Conservation (phyloP, 2,329 filamentous ascomycete genomes). For the Chrysoporthe deuterocubensis region DNA sequence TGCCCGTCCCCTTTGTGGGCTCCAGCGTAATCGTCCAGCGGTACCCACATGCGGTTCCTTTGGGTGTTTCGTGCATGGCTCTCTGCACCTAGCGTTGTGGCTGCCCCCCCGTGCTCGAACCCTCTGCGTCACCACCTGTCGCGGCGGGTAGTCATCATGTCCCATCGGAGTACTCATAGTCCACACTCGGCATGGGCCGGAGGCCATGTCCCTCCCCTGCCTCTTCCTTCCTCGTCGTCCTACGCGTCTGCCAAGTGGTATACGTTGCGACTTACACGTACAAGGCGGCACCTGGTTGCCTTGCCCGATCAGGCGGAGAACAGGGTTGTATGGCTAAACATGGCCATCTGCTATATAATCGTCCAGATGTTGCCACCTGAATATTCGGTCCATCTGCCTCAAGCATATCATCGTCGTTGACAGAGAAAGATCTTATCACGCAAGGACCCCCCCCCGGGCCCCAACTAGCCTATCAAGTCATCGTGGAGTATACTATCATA, state of each 20-base stretch:
- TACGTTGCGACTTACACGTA: constrained; percentile 29
- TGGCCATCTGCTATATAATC: constrained; percentile 22
- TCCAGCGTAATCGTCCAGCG: constrained; percentile 13
- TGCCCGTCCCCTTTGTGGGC: constrained; percentile 19
- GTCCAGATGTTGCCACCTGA: constrained; percentile 28
- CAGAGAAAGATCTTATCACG: constrained; percentile 4
- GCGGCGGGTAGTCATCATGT: constrained; percentile 28
- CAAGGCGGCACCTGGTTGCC: constrained; percentile 17
- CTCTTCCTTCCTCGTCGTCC: constrained; percentile 7
- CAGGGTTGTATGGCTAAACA: neutral
- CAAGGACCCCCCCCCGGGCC: neutral
- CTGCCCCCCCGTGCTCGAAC: neutral
- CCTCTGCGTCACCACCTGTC: constrained; percentile 28
- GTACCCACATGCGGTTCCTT: constrained; percentile 20
- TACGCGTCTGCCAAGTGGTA: constrained; percentile 23
- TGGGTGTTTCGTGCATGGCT: neutral
- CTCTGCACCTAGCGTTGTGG: neutral
- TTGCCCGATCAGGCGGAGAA: constrained; percentile 10
- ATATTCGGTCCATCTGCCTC: constrained; percentile 22
- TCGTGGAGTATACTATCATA: constrained; percentile 3
- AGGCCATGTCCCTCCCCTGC: neutral
- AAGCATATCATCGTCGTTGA: constrained; percentile 17
- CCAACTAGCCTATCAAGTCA: constrained; percentile 11
- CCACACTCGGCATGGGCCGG: constrained; percentile 22
- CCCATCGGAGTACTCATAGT: constrained; percentile 18